Evolutionary conservation across 1,139 yeast species (phyloP), one percentile per base, ranked within the genome.

Genomic region (Blastobotrys serpentis): DNA sequence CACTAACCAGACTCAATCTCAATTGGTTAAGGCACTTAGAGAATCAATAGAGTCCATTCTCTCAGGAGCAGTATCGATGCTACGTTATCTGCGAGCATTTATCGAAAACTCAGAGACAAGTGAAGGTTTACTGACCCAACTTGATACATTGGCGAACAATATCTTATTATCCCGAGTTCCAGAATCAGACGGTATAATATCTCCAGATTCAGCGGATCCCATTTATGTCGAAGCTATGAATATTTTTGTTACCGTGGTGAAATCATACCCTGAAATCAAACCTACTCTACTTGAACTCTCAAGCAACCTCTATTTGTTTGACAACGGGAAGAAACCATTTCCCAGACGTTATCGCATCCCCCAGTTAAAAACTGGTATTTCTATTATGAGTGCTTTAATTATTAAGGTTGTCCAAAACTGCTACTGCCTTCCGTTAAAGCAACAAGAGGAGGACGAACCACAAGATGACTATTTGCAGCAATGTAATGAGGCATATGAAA

Each of bases 191-290:
- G 40, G 40, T 19, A 19, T 36, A n/a, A 19, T 36, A 19, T 7
- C 23, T 7, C 4, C 14, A 19, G 40, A 36, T 8, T 17, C 25
- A 3, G 25, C 19, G 25, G 40, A 36, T 14, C 40, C 40, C 4
- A 11, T 36, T 8, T 36, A 36, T 36, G 40, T 36, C 4, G 40
- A 36, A n/a, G 40, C 40, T 4, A 19, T 36, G 40, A 36, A 36
- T n/a, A 36, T 36, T 4, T 19, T 36, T 13, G 40, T 36, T 8
- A n/a, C 22, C 3, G 40, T 19, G 14, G 22, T 19, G 13, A 16
- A 19, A 18, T 36, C 40, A 18, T 36, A 36, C 14, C n/a, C 40
- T 4, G 40, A 36, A 17, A 36, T 36, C 11, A 36, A 36, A 19
- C 19, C 25, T 4, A 36, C 40, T 5, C 13, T 36, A n/a, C 14